Conservation (phyloP, 2,329 filamentous ascomycete genomes). For the Exophiala spinifera region DNA sequence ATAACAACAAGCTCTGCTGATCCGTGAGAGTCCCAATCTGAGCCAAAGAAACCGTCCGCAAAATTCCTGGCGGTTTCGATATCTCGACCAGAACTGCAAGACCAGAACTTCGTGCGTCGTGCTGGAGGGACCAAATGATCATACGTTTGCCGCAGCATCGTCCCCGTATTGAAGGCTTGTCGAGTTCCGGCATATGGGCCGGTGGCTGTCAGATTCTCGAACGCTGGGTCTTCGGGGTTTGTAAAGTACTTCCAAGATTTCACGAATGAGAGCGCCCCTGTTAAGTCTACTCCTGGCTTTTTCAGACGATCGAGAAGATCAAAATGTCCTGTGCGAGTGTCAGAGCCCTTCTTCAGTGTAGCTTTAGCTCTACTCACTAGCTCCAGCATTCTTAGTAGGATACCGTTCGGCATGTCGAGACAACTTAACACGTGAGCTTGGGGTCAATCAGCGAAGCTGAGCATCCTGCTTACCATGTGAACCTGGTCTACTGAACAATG, state of each 20-base stretch:
- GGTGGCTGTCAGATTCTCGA: constrained; percentile 55
- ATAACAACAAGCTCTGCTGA: constrained; percentile 50
- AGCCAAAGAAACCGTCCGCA: constrained; percentile 53
- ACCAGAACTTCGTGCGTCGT: constrained; percentile 50
- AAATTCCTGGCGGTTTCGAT: constrained; percentile 58
- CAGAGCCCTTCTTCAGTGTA: neutral
- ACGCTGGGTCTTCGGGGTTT: constrained; percentile 37
- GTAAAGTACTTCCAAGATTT: constrained; percentile 57
- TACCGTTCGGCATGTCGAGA: constrained; percentile 58
- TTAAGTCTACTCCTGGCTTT: constrained; percentile 39
- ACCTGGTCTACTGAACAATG: constrained; percentile 55
- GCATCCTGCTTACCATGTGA: constrained; percentile 49
- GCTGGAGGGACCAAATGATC: constrained; percentile 41
- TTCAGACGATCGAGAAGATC: constrained; percentile 49
- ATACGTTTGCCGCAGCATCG: constrained; percentile 54
- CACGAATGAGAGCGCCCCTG: constrained; percentile 53
- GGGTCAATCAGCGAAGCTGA: neutral
- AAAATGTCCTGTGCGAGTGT: constrained; percentile 42
- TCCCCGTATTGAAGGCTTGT: constrained; percentile 53
- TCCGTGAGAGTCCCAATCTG: constrained; percentile 41
- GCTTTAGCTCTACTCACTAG: constrained; percentile 40
- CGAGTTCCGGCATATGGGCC: constrained; percentile 57
- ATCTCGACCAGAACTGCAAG: constrained; percentile 53
- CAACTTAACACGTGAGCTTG: constrained; percentile 40
- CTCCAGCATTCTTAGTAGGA: constrained; percentile 51